Evolutionary conservation across 2,329 filamentous ascomycete genomes (phyloP), one percentile per base, ranked within the genome.

Genomic region (Botrytis fabae): DNA sequence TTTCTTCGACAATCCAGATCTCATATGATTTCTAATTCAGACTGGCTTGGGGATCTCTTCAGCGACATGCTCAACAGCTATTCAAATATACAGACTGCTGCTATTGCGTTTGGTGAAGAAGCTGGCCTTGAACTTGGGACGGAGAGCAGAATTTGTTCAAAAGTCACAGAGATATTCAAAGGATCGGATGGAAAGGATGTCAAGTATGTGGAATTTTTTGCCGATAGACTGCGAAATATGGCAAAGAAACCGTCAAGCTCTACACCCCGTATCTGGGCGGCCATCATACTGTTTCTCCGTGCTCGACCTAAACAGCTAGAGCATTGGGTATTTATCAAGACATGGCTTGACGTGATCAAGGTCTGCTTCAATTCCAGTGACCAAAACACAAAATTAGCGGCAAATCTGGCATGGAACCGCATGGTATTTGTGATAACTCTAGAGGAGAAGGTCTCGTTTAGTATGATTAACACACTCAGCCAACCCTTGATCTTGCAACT

Each of bases 231-330:
- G 70, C 87, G 87, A 72, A 84, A 86, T 18, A 93, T 96, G 90
- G 85, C 91, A 75, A 85, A 87, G 66, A 90, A 86, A 75, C 87
- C 90, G 20, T 87, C 89, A 35, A 89, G 88, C 16, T 81, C 86
- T 0, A 94, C 97, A 0, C 95, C 96, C 9, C 92, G 94, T 76
- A 93, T 98, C 35, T 98, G 95, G 95, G 92, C 92, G 73, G 88
- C 94, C 51, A 85, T 97, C 3, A 89, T 95, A 10, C 86, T 97
- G 2, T 89, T 97, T 72, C 85, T 98, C 65, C 90, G 92, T 70
- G 85, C 82, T 75, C 83, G 89, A 83, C 82, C 90, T 81, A 76
- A 85, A 85, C 79, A 89, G 84, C 76, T 90, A 80, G 83, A 88
- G 40, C 81, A 84, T 54, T 98, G 95, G 93, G 86, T 91, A 46